A percentile compares a stretch with the other conserved stretches of the same genome.
Conservation (phyloP, 495 filamentous ascomycete genomes). For the Cenococcum geophilum region DNA sequence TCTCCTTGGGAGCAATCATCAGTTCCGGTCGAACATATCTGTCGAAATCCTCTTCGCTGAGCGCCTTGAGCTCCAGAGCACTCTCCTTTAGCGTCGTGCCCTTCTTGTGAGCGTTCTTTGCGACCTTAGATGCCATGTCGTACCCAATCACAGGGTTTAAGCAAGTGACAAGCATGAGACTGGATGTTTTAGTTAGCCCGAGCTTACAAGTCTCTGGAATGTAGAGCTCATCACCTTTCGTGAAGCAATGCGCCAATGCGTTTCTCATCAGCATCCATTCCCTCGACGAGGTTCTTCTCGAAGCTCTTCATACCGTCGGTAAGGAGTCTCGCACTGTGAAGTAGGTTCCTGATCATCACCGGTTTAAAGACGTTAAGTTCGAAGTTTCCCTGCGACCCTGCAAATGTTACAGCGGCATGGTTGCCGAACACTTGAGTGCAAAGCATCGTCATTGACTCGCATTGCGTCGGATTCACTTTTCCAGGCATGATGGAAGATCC, state of each 20-base stretch:
- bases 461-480: constrained; percentile 98
- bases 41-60: constrained; percentile 90
- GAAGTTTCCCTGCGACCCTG: constrained; percentile 96
- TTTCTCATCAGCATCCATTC: constrained; percentile 86
- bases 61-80: constrained; percentile 85
- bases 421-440: constrained; percentile 98
- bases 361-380: constrained; percentile 99
- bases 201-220: background rate
- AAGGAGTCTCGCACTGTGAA: constrained; percentile 82
- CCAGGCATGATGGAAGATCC: constrained; percentile 97
- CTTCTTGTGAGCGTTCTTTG: constrained; percentile 99
- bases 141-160: constrained; percentile 98
- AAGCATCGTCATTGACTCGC: constrained; percentile 95
- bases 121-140: constrained; percentile 95
- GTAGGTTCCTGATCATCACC: constrained; percentile 84
- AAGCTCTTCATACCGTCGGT: constrained; percentile 91
- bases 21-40: constrained; percentile 87
- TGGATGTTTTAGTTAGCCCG: constrained; percentile 32
- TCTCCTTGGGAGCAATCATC: constrained; percentile 79
- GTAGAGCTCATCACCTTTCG: constrained; percentile 54
- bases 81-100: constrained; percentile 85
- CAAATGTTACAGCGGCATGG: constrained; percentile 82
- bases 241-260: constrained; percentile 81
- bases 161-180: constrained; percentile 97
- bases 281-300: constrained; percentile 83